Percentiles rank a stretch among this genome's conserved stretches.
Conservation (phyloP, 139 green algal species). For the Ulvella scutata region DNA sequence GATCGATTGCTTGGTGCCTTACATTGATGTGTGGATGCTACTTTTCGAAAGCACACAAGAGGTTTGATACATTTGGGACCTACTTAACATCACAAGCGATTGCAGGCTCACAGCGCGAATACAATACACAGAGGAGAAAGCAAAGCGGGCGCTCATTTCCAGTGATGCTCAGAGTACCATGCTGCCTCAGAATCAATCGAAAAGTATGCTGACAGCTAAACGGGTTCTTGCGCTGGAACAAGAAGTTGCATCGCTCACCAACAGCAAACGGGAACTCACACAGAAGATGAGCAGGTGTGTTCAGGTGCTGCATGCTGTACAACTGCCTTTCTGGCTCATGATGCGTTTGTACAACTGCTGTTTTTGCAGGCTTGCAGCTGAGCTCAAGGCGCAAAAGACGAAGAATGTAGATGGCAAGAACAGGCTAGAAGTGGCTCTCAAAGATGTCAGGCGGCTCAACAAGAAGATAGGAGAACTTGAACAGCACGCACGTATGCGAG, state of each 20-base stretch:
- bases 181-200: neutral
- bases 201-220: neutral
- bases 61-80: too few species aligned
- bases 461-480: neutral
- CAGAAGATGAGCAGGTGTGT: neutral
- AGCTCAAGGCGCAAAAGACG: conserved; percentile 3
- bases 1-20: too few species aligned
- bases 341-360: too few species aligned
- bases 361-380: neutral
- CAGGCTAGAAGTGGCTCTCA: neutral
- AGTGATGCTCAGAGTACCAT: neutral
- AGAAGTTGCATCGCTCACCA: neutral
- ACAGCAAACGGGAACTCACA: neutral
- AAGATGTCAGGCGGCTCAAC: neutral
- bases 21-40: too few species aligned
- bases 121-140: neutral
- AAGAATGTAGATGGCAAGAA: neutral
- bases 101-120: neutral
- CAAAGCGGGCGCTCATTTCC: neutral
- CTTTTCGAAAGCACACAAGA: too few species aligned
- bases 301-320: too few species aligned
- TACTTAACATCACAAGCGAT: too few species aligned
- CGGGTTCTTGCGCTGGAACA: neutral
- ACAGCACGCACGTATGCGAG: neutral
- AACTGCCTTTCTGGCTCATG: too few species aligned